phyloP scores from a whole-genome alignment of 768 basidiomycete genomes.

The Nevesoporus exiguus region DNA sequence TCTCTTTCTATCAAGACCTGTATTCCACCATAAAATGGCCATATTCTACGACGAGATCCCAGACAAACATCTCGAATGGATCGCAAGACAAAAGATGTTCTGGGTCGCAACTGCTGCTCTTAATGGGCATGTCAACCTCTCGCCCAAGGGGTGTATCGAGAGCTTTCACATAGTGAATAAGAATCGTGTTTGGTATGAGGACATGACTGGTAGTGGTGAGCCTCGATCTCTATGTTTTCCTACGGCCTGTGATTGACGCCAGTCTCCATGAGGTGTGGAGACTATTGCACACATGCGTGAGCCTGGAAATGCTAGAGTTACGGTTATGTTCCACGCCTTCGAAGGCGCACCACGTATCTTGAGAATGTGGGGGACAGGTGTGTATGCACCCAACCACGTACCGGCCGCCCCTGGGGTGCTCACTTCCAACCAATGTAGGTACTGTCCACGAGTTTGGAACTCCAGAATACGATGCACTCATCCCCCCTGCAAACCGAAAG shows the following conservation, averaged over 20 bases:
- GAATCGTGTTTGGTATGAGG: slow-evolving; percentile 68
- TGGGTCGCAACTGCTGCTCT: slow-evolving; percentile 71
- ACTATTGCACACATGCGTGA: slow-evolving; percentile 61
- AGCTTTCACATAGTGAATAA: slow-evolving; percentile 57
- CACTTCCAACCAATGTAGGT: slow-evolving; percentile 34
- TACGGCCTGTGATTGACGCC: background rate
- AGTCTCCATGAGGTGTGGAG: slow-evolving; percentile 42
- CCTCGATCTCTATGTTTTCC: background rate
- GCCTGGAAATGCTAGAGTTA: slow-evolving; percentile 52
- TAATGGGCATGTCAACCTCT: slow-evolving; percentile 63
- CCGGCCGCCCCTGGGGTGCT: background rate
- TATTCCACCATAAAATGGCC: slow-evolving; percentile 40
- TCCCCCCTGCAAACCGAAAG: slow-evolving; percentile 44
- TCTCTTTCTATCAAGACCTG: no score
- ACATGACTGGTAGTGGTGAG: slow-evolving; percentile 66
- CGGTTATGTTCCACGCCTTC: slow-evolving; percentile 59
- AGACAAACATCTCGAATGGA: slow-evolving; percentile 50
- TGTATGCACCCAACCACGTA: slow-evolving; percentile 2
- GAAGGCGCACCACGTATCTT: slow-evolving; percentile 56
- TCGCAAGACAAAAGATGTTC: slow-evolving; percentile 60
- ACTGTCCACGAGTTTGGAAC: slow-evolving; percentile 60
- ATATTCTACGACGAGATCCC: slow-evolving; percentile 57
- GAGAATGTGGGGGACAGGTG: slow-evolving; percentile 59
- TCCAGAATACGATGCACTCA: slow-evolving; percentile 52
- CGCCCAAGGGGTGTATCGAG: slow-evolving; percentile 59